Base-by-base conservation (phyloP, 768 basidiomycete species). In the Pholiota microspora region DNA sequence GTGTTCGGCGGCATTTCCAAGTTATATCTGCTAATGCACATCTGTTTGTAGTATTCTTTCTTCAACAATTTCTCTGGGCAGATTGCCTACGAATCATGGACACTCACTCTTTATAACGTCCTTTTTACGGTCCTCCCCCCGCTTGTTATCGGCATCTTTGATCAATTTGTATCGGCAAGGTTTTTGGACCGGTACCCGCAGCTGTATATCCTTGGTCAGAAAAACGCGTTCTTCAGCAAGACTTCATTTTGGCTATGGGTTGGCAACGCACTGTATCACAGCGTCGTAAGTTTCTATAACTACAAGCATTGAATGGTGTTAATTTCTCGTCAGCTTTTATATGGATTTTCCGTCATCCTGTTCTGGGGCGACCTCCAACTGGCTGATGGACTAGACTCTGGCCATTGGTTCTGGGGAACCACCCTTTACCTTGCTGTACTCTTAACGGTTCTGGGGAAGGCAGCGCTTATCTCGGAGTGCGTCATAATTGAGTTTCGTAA, bases 51-150 rank as follows among this genome's bases (percentile, higher is more conserved):
- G 96, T 99, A 85, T 71, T 97, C 97, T 8, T 96, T 98, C 78
- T 92, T 95, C 82, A 99, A 98, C 79, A 97, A 96, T 64, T 98
- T 97, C 75, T 99, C 97, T 0, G 97, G 97, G 16, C 97, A 98
- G 69, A 95, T 98, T 58, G 91, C 94, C 48, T 95, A 94, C 67
- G 97, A 99, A 73, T 97, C 95, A 18, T 99, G 97, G 97, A 96
- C 97, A 7, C 81, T 98, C 64, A 94, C 97, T 0, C 80, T 95
- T 64, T 98, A 97, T 77, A 97, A 97, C 67, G 93, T 98, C 62
- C 70, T 97, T 46, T 98, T 98, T 77, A 96, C 96, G 35, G 83
- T 99, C 31, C 79, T 99, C 1, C 96, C 97, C 0, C 97, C 97
- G 0, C 81, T 99, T 48, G 97, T 99, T 51, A 96, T 99, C 61